Evolutionary conservation across 2,329 filamentous ascomycete genomes (phyloP), one percentile per base, ranked within the genome.

Genomic region (Harringtonia aguacate): DNA sequence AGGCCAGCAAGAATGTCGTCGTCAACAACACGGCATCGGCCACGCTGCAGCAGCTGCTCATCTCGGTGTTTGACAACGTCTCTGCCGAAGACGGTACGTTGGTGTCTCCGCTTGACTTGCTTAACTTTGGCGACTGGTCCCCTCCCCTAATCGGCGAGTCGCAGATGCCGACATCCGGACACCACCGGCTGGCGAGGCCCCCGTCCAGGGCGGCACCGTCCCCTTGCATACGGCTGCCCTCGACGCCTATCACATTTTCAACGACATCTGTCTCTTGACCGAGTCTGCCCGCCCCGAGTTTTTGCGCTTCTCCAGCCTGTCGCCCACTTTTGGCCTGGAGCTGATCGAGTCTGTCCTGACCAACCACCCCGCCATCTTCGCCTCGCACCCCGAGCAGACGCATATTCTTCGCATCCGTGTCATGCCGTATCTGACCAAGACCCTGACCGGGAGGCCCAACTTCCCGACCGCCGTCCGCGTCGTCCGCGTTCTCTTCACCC

Each of bases 11-110:
- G 65, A 94, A 89, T 65, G 79, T 82, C 22, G 88, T 94, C 41
- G 88, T 98, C 53, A 94, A 90, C 58, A 94, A 94, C 55, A 97
- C 94, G 1, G 92, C 92, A 10, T 87, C 90, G 22, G 92, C 92
- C n/a, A 97, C 92, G 3, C 68, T 98, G 43, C 90, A 95, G 62
- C 92, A 97, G 61, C 75, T 98, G 14, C 81, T 97, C 8, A 86
- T 92, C 28, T 84, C 86, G 1, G 84, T 95, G 0, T 97, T 95
- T 62, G 92, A 97, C 59, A 92, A 94, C 60, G 87, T 95, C 2
- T 76, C 81, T 1, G 67, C 69, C 7, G 88, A 95, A 67, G 88
- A 95, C 59, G 81, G 81, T 83, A 60, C 77, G 70, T 13, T 39
- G 4, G 8, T 18, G 17, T 35, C 28, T 33, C 4, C 14, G 8